Base-by-base conservation (phyloP, 305 asterid genomes). In the Fraxinus angustifolia region DNA sequence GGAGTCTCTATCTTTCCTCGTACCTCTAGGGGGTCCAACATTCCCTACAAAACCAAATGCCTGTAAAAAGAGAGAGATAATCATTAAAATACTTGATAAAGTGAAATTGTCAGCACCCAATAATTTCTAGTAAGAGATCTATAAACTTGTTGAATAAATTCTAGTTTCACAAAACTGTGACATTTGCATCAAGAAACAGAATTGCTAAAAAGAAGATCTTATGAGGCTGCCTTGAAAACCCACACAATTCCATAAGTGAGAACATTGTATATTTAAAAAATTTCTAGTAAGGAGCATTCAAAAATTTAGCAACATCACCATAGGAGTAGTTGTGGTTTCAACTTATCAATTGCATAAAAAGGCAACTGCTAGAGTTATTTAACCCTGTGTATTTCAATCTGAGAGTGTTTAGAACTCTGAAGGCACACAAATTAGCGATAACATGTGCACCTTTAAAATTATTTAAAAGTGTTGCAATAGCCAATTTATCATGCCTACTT, bases 21-120 rank as follows among this genome's bases (percentile, higher is more conserved):
- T 62, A 38, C 88, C 82, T 73, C 82, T 78, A 19, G 45, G 45
- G 45, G 76, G 11, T n/a, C 70, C 83, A 5, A 76, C 62, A 82
- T 70, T 74, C 78, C 92, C 93, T 68, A 90, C 87, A 73, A 96
- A 87, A 79, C 93, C 97, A 89, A 94, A 86, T 16, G 94, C 92
- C 90, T 90, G 98, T 90, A 96, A 85, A 84, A 30, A 30, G 31
- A 94, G 7, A 34, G 33, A 87, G 84, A 14, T 36, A 33, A 17
- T 23, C 26, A 78, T 31, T 11, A 79, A 33, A 33, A 50, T 34
- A 8, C 48, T 50, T 73, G 23, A 72, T 31, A 71, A 19, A 38
- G 30, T 79, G 80, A 75, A 33, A 67, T 50, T n/a, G 71, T 12
- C 3, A 65, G 34, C 68, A 30, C 11, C 28, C 28, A 6, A 38